Base-by-base conservation (phyloP, 2,329 filamentous ascomycete species). In the Stagonosporopsis rhizophila region DNA sequence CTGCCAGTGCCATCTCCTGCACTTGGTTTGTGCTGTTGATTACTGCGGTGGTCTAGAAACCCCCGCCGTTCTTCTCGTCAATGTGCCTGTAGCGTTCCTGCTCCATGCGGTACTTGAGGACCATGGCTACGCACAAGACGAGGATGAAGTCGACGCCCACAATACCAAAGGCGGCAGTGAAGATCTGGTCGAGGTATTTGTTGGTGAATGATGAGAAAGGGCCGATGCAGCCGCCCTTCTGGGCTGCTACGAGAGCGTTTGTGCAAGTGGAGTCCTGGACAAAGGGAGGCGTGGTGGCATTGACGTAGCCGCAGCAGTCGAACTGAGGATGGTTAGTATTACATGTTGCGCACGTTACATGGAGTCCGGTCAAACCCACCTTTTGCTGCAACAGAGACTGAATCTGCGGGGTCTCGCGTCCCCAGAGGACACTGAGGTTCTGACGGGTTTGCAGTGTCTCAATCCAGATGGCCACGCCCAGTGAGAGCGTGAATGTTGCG, bases 71-170 rank as follows among this genome's bases (percentile, higher is more conserved):
- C 85, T 95, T 95, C 82, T 92, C 87, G 71, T 94, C 90, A 68
- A 95, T 93, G 70, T 90, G 83, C 56, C 87, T 85, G 79, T 92
- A 95, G 57, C 91, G 83, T 76, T 90, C 87, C 69, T 86, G 85
- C 79, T 95, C 91, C 77, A 89, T 90, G 71, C 90, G 87, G 68
- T 92, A 88, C 82, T 92, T 93, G 67, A 92, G 81, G 40, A 95
- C 81, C 77, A 91, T 92, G 27, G 89, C 87, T 12, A 89, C 87
- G 64, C 86, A 85, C 52, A 94, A 79, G 63, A 94, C 78, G 44
- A 94, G 80, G 47, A 91, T 69, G 38, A 83, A 83, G 70, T 92
- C 87, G 77, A 66, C 73, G 79, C 86, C 90, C 59, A 93, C 90
- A 74, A 94, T 87, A 59, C 89, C 91, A 73, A 95, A 95, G 51